A percentile compares a stretch with the other conserved stretches of the same genome.
Conservation (phyloP, 2,329 filamentous ascomycete species). For the Trichoderma semiorbis region DNA sequence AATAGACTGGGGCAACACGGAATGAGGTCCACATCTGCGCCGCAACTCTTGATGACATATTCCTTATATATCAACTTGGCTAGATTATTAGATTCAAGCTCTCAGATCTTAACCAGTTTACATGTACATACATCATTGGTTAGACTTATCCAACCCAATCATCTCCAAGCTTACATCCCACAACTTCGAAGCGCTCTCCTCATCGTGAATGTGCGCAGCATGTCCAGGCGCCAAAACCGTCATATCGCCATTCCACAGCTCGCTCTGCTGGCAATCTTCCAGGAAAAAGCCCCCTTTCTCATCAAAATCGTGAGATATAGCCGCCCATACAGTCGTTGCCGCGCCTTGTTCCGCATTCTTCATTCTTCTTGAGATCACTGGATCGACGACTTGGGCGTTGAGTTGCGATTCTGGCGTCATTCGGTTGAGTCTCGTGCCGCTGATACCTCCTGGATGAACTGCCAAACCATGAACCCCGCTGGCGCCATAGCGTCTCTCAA, state of each 20-base stretch:
- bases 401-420: not conserved
- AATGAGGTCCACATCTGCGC: not conserved
- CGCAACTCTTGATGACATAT: not conserved
- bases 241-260: not conserved
- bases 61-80: not conserved
- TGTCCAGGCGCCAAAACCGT: not conserved
- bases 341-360: slow-evolving; percentile 6
- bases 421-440: slow-evolving; percentile 4
- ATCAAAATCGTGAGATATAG: not conserved
- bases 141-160: not conserved
- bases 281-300: not conserved
- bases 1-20: not conserved
- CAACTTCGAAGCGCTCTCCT: not conserved
- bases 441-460: slow-evolving; percentile 1
- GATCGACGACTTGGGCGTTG: not conserved
- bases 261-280: slow-evolving; percentile 10
- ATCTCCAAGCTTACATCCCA: slow-evolving; percentile 1
- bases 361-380: not conserved
- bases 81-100: rapidly evolving
- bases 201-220: not conserved
- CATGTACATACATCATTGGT: not conserved
- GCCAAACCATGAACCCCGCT: slow-evolving; percentile 35
- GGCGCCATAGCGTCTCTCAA: slow-evolving; percentile 45
- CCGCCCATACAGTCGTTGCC: not conserved
- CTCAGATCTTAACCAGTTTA: not conserved